Conservation (phyloP, 2,329 filamentous ascomycete species). For the Pseudogymnoascus sp. region DNA sequence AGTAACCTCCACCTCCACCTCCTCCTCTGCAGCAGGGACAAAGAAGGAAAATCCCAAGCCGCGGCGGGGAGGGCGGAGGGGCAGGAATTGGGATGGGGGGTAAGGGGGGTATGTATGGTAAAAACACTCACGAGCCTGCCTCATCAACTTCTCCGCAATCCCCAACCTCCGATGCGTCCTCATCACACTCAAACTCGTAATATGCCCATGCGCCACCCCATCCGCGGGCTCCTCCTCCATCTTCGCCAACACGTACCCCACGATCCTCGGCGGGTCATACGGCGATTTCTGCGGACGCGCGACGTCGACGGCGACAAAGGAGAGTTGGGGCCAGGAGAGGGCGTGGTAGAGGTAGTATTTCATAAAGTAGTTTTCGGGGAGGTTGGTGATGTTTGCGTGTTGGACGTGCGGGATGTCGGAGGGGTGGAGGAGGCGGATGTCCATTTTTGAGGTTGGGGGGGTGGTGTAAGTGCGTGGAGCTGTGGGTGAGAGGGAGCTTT, state of each 20-base stretch:
- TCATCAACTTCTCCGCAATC: slow-evolving; percentile 95
- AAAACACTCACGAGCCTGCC: slow-evolving; percentile 73
- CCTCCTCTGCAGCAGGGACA: too few relatives aligned
- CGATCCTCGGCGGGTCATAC: slow-evolving; percentile 91
- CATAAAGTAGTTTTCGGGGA: slow-evolving; percentile 98
- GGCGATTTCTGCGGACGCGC: slow-evolving; percentile 68
- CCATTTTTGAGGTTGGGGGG: slow-evolving; percentile 51
- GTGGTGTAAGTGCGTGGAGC: neutral
- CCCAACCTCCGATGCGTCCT: slow-evolving; percentile 84
- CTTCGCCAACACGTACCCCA: slow-evolving; percentile 98
- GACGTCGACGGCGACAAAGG: slow-evolving; percentile 91
- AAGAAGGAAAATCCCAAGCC: neutral
- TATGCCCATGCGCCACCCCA: slow-evolving; percentile 88
- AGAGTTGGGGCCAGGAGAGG: slow-evolving; percentile 94
- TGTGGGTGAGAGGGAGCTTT: neutral
- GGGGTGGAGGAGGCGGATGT: slow-evolving; percentile 78
- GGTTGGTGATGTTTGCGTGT: slow-evolving; percentile 96
- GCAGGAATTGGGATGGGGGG: too few relatives aligned
- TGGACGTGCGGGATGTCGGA: slow-evolving; percentile 88
- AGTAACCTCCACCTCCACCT: too few relatives aligned
- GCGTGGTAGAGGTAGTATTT: slow-evolving; percentile 99
- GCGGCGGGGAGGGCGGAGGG: too few relatives aligned
- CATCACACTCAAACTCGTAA: slow-evolving; percentile 93
- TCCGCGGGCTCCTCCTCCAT: slow-evolving; percentile 98
- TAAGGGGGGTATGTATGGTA: too few relatives aligned